Conservation (phyloP, 805 yeast species). For the Kodamaea leandrae region DNA sequence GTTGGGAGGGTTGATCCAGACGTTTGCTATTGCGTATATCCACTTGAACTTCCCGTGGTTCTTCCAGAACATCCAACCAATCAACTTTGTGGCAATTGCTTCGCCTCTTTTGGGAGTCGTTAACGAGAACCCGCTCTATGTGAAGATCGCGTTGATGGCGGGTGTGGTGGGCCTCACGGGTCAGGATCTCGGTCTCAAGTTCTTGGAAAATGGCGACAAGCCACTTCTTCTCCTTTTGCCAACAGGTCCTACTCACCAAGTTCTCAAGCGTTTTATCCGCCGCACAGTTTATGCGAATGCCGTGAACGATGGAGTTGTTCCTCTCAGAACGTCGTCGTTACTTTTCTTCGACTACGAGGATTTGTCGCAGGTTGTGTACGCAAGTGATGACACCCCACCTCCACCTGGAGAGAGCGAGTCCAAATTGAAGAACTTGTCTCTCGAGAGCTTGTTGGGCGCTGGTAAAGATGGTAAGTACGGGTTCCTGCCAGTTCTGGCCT, state of each 20-base stretch:
- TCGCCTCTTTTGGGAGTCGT: conserved; percentile 86
- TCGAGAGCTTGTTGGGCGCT: conserved; percentile 9
- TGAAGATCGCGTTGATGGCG: conserved; percentile 77
- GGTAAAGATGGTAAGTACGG: conserved; percentile 17
- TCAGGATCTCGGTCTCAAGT: conserved; percentile 74
- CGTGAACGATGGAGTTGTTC: conserved; percentile 93
- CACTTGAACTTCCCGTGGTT: conserved; percentile 66
- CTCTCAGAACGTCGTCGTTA: conserved; percentile 84
- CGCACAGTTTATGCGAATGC: conserved; percentile 89
- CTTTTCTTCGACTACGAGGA: conserved; percentile 85
- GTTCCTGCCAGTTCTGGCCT: conserved; percentile 33
- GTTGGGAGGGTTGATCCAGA: conserved; percentile 87
- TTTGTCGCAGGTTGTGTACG: conserved; percentile 18
- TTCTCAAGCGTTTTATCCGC: conserved; percentile 60
- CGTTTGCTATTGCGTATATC: conserved; percentile 85
- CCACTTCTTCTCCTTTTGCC: conserved; percentile 79
- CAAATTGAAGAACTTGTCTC: conserved; percentile 1
- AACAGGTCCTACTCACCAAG: conserved; percentile 63
- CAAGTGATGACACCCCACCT: conserved; percentile 9
- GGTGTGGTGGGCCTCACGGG: conserved; percentile 95
- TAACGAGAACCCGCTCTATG: conserved; percentile 82
- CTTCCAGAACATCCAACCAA: conserved; percentile 63
- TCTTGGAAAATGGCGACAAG: conserved; percentile 39
- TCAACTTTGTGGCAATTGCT: conserved; percentile 79
- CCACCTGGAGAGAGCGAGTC: neutral